Percentiles rank a stretch among this genome's conserved stretches.
phyloP scores from a whole-genome alignment of 179 eudicot genomes.

The Camellia oleifera region DNA sequence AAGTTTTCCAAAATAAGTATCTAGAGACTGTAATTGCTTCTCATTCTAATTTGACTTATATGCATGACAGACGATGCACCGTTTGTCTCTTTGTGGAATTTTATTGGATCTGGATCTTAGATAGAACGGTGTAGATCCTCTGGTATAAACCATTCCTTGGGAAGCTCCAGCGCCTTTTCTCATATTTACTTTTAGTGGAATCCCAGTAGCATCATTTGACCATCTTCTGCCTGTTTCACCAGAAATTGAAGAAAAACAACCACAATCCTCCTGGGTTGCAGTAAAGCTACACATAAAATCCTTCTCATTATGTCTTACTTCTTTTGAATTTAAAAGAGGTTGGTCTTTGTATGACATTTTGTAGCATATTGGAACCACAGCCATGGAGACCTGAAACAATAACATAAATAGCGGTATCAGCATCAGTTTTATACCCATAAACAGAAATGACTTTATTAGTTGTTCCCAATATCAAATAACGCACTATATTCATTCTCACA shows the following conservation, averaged over 20 bases:
- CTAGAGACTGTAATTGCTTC: constrained; percentile 46
- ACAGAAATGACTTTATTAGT: no score
- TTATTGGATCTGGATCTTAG: constrained; percentile 3
- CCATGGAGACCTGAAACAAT: constrained; percentile 38
- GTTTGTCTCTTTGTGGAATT: constrained; percentile 18
- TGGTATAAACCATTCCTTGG: neutral
- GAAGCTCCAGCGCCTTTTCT: constrained; percentile 1
- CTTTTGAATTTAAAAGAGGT: constrained; percentile 13
- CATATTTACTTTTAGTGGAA: neutral
- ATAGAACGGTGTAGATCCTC: neutral
- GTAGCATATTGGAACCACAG: constrained; percentile 33
- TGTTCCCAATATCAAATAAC: no score
- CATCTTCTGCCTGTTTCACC: neutral
- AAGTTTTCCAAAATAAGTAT: constrained; percentile 46
- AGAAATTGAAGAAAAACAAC: neutral
- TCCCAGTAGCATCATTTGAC: neutral
- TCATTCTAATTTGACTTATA: constrained; percentile 29
- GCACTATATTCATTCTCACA: no score
- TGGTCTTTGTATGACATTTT: constrained; percentile 27
- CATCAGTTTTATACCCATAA: neutral
- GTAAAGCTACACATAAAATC: constrained; percentile 16
- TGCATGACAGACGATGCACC: constrained; percentile 15
- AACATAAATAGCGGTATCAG: constrained; percentile 4
- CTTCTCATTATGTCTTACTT: constrained; percentile 16
- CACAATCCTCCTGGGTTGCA: neutral